Evolutionary conservation across 345 rosid genomes (phyloP), one percentile per base, ranked within the genome.

Genomic region (Euphorbia pulcherrima): DNA sequence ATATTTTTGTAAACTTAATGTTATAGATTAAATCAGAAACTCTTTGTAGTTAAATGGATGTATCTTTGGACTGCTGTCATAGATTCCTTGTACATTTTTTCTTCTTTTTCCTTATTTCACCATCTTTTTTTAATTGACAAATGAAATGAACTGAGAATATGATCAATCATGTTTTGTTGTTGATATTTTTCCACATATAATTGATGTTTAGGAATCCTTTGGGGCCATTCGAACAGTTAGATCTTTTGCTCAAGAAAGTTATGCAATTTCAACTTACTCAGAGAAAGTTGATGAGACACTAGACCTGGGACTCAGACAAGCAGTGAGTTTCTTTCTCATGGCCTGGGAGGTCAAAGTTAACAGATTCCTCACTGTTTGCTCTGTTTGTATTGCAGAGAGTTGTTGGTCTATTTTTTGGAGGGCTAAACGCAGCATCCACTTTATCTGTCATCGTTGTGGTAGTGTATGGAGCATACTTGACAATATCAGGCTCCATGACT

Each of bases 161-260:
- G 37, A 13, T 0, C 46, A 53, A 27, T n/a, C 29, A 17, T 27
- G 53, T 30, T 69, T 39, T 27, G 18, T 47, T 50, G 30, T 6
- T 59, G 27, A 40, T 20, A 41, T 60, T 37, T 64, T 64, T 44
- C 56, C 53, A 50, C 33, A 21, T 29, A 62, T 60, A 39, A 33
- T 58, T 71, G 44, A 66, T 78, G 20, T 79, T 24, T 71, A 90
- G 98, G 98, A 93, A 84, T 86, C 96, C 72, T 90, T 93, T 82
- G 97, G 98, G 13, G 97, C 98, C 59, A 82, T 90, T 74, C 88
- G 96, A 65, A 93, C 98, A 0, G 97, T 93, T 56, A 85, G 98
- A 80, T 87, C 97, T 71, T 90, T 93, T 78, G 97, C 98, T 14
- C 92, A 90, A 79, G 97, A 93, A 84, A 53, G 68, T 61, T 78